Evolutionary conservation across 2,329 filamentous ascomycete genomes (phyloP), one percentile per base, ranked within the genome.

Genomic region (Penicillium sp.): DNA sequence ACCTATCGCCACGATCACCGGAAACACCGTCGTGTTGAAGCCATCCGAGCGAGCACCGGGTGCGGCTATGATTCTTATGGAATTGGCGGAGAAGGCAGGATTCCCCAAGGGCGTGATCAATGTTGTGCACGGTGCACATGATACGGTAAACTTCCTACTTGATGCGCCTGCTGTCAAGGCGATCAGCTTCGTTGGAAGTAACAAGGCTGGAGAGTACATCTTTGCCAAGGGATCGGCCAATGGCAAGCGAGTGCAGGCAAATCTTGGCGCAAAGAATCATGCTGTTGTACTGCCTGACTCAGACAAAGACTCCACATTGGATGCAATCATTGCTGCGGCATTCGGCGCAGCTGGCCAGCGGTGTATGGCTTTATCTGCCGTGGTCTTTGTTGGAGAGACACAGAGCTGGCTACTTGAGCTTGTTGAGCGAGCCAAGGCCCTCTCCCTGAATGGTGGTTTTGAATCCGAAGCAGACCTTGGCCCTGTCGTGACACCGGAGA

Each of bases 201-300:
- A 88, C 77, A 81, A 81, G 68, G 85, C 85, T 9, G 85, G 85
- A 47, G 85, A 88, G 67, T 88, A 88, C 73, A 88, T 88, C 69
- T 88, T 81, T 74, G 75, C 78, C 27, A 83, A 84, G 44, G 85
- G 80, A 8, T 83, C 82, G 3, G 85, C 84, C 57, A 84, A 86
- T 55, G 85, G 85, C 57, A 88, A 89, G 77, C 83, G 86, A 64
- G 85, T 87, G n/a, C 86, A 89, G 72, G 86, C 86, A 67, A 88
- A 89, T 72, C 72, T 88, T 50, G 86, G 86, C 21, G 86, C 86
- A 6, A 89, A 88, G 80, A 89, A 89, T 77, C 86, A 89, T 69
- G 85, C 85, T 43, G 84, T 84, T 45, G 80, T 89, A 21, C 76
- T 88, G 26, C 85, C 86, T 1, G 86, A 89, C 73, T 84, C 81